Conservation (phyloP, 2,329 filamentous ascomycete genomes). For the Setomelanomma holmii region DNA sequence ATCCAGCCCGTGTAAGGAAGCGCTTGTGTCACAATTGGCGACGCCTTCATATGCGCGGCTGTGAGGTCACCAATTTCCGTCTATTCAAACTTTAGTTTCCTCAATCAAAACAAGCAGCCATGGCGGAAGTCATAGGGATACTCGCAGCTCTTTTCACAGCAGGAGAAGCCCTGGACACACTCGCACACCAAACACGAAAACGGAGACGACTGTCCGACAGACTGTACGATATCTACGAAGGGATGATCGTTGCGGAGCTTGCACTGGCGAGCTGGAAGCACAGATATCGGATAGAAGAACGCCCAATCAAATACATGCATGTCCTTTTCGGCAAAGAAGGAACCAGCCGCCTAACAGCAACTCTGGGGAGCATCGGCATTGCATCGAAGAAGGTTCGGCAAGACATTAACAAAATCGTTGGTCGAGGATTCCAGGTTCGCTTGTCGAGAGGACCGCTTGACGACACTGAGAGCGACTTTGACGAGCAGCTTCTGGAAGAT, state of each 20-base stretch:
- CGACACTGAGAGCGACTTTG: conserved; percentile 3
- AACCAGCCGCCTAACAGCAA: conserved; percentile 21
- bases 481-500: conserved; percentile 23
- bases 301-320: conserved; percentile 27
- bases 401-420: conserved; percentile 26
- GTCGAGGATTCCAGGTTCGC: conserved; percentile 20
- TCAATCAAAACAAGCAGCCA: too few relatives aligned
- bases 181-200: conserved; percentile 25
- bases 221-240: conserved; percentile 32
- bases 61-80: too few relatives aligned
- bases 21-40: too few relatives aligned
- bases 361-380: conserved; percentile 22
- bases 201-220: conserved; percentile 29
- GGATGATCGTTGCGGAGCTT: conserved; percentile 23
- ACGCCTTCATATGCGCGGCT: too few relatives aligned
- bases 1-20: background rate
- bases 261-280: conserved; percentile 31
- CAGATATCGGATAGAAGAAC: conserved; percentile 30
- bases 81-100: too few relatives aligned
- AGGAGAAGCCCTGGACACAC: conserved; percentile 20
- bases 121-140: conserved; percentile 30
- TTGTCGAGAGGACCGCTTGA: conserved; percentile 3
- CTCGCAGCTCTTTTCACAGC: conserved; percentile 24
- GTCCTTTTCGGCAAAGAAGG: conserved; percentile 32
- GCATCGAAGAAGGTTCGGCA: conserved; percentile 11